A percentile compares a stretch with the other conserved stretches of the same genome.
Conservation (phyloP, 768 basidiomycete species). For the Lepiota venenata region DNA sequence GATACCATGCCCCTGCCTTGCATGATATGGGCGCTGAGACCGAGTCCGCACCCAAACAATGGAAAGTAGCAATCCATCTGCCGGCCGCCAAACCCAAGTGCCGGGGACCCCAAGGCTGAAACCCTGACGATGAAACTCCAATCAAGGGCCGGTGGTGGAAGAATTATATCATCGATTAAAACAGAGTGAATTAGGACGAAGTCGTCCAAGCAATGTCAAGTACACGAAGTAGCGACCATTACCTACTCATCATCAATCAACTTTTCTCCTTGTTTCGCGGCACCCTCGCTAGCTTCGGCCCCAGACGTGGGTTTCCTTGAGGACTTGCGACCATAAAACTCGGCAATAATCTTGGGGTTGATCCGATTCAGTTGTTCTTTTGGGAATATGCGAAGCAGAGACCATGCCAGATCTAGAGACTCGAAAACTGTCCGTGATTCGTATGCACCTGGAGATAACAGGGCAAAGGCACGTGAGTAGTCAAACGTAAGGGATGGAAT, state of each 20-base stretch:
- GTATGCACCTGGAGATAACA: slow-evolving; percentile 65
- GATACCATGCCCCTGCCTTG: slow-evolving; percentile 3
- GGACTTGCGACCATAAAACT: slow-evolving; percentile 87
- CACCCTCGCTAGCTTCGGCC: slow-evolving; percentile 41
- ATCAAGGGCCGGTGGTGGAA: background rate
- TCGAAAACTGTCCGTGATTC: slow-evolving; percentile 97
- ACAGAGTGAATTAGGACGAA: background rate
- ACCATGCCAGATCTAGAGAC: slow-evolving; percentile 96
- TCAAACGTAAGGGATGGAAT: slow-evolving; percentile 7
- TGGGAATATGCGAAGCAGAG: slow-evolving; percentile 95
- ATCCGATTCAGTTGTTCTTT: slow-evolving; percentile 98
- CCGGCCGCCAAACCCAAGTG: background rate
- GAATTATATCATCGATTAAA: background rate
- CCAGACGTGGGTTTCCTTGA: slow-evolving; percentile 58
- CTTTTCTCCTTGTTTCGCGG: slow-evolving; percentile 14
- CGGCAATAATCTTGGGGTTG: slow-evolving; percentile 92
- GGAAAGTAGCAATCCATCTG: background rate
- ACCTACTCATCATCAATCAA: slow-evolving; percentile 60
- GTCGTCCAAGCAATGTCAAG: background rate
- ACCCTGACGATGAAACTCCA: slow-evolving; percentile 3
- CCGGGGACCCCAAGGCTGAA: background rate
- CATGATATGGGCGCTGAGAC: background rate
- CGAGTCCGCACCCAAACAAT: slow-evolving; percentile 3
- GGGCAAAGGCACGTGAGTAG: slow-evolving; percentile 2
- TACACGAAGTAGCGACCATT: slow-evolving; percentile 8